Evolutionary conservation across 2,329 filamentous ascomycete species (phyloP).

Genomic region (Alternaria triticimaculans): DNA sequence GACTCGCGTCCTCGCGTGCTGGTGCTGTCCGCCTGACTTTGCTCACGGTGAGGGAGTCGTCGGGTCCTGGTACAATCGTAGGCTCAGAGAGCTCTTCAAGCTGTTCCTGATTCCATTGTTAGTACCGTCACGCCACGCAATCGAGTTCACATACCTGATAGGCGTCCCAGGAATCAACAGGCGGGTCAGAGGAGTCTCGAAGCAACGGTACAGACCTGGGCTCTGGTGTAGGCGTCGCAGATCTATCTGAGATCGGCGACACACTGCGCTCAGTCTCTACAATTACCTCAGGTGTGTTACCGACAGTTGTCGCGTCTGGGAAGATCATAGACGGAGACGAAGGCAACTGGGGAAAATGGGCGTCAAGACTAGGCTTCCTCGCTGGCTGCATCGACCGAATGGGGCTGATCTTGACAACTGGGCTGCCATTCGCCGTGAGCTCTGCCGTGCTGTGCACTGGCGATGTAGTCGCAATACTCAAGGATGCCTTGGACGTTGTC

Average conservation of each 20-base stretch:
- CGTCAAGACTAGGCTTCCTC: conserved; percentile 12
- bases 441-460: conserved; percentile 10
- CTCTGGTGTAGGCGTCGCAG: not conserved
- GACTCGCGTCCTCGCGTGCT: not conserved
- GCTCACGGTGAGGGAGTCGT: not conserved
- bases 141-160: not conserved
- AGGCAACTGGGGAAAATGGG: not conserved
- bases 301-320: not conserved
- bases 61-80: not conserved
- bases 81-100: not conserved
- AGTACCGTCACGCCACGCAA: not conserved
- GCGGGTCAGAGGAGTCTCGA: not conserved
- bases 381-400: conserved; percentile 35
- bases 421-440: not conserved
- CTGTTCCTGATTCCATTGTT: not conserved
- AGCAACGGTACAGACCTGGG: not conserved
- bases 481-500: conserved; percentile 11
- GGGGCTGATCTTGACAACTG: conserved; percentile 19
- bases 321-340: not conserved
- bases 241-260: not conserved
- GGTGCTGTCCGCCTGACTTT: not conserved
- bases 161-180: not conserved
- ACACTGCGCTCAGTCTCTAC: not conserved
- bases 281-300: not conserved
- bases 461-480: conserved; percentile 9